Evolutionary conservation across 768 basidiomycete genomes (phyloP), one percentile per base, ranked within the genome.

Genomic region (Mycena leptocephala): DNA sequence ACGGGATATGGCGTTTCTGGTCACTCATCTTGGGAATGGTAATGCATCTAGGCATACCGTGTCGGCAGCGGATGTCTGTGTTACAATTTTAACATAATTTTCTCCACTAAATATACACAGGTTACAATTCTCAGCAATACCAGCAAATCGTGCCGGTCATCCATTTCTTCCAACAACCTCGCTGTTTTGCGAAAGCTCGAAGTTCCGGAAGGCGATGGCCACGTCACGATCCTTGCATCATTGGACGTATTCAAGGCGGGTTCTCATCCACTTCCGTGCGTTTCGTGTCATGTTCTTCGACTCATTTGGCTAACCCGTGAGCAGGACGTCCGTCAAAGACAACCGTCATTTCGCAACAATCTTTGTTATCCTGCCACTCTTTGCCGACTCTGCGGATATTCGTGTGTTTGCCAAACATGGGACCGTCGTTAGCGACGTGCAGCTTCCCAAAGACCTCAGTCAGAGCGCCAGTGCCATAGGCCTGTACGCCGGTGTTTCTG

Each of bases 201-300:
- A 9, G 28, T 26, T 28, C 0, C 22, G 4, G 7, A 20, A 0
- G 33, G 30, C 9, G n/a, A 10, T 43, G 43, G 9, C 18, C 22
- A 1, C n/a, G 5, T 18, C 22, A 0, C 6, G 16, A 43, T 3
- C 3, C 6, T 26, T 14, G 26, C 8, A 3, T 24, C 20, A 7
- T 30, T 73, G 24, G 43, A 51, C 24, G 24, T 74, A 1, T 68
- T 62, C 11, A 61, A 51, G 24, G 59, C 32, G 2, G 72, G 72
- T 16, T 48, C 24, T 8, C 72, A 68, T 16, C 1, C 35, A 51
- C 64, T 74, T 53, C 28, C 35, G 72, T 74, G 11, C 72, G 72
- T 62, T 22, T 59, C 16, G 3, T 24, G 7, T 51, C 22, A 18
- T 58, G 26, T 14, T 43, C 20, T 22, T 37, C 2, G 24, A 26